Evolutionary conservation across 202 grass and related monocot species (phyloP).

Genomic region (Eragrostis tef): DNA sequence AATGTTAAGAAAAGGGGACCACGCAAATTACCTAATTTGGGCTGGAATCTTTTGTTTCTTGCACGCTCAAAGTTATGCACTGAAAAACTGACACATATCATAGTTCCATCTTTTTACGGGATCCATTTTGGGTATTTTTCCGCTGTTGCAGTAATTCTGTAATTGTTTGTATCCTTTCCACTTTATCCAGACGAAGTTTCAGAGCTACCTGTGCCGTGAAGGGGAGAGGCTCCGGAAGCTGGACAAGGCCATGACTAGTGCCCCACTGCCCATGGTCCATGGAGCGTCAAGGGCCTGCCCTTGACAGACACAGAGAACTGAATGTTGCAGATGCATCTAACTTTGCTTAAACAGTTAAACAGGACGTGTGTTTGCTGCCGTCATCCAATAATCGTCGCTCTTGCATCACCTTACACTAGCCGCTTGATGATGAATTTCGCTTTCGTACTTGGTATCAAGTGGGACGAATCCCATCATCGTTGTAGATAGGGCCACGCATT

Average conservation of each 20-base stretch:
- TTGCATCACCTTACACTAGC: not conserved
- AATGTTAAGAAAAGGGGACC: not conserved
- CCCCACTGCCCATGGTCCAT: too few relatives aligned
- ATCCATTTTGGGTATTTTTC: not conserved
- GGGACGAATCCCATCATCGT: not conserved
- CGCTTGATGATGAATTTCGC: not conserved
- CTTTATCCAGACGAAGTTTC: slow-evolving; percentile 37
- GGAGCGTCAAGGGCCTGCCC: slow-evolving; percentile 1
- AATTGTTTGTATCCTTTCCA: not conserved
- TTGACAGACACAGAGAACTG: not conserved
- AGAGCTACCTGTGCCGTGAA: slow-evolving; percentile 34
- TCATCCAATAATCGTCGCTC: slow-evolving; percentile 8
- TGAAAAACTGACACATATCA: too few relatives aligned
- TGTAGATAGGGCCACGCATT: not conserved
- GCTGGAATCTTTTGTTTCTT: too few relatives aligned
- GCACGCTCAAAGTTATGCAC: too few relatives aligned
- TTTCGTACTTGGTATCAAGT: slow-evolving; percentile 22
- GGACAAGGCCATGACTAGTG: slow-evolving; percentile 46
- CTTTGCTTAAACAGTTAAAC: not conserved
- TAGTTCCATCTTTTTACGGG: not conserved
- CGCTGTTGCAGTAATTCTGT: not conserved
- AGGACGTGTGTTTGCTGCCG: not conserved
- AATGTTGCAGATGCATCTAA: not conserved
- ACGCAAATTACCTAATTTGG: not conserved
- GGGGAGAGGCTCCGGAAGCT: slow-evolving; percentile 48